A percentile compares a stretch with the other conserved stretches of the same genome.
Evolutionary conservation across 805 yeast species (phyloP).

Genomic region (Metschnikowia proteae): DNA sequence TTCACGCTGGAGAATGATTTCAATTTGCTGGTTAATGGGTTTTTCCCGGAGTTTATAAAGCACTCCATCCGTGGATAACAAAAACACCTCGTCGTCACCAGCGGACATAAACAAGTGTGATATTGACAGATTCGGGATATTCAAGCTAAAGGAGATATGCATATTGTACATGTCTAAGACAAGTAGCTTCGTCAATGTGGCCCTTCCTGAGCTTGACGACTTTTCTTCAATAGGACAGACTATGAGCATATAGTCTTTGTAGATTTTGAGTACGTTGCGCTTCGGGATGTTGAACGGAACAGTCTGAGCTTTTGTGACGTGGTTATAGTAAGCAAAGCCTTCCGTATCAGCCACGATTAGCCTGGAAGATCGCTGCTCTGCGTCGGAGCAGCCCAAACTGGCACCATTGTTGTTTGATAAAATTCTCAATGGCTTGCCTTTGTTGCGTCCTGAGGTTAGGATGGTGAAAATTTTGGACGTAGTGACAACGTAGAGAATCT

Average conservation of each 20-base stretch:
- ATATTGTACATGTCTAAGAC: constrained; percentile 69
- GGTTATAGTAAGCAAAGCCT: constrained; percentile 60
- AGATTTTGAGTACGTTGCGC: constrained; percentile 45
- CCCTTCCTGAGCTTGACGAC: constrained; percentile 10
- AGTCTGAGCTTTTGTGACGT: constrained; percentile 49
- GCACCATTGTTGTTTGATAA: constrained; percentile 48
- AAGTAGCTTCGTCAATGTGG: constrained; percentile 50
- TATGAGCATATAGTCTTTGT: constrained; percentile 53
- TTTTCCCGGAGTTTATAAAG: constrained; percentile 67
- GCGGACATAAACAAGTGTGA: constrained; percentile 49
- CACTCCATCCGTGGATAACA: constrained; percentile 73
- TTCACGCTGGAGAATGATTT: constrained; percentile 63
- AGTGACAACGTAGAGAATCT: constrained; percentile 64
- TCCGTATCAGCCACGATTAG: constrained; percentile 64
- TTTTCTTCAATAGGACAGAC: constrained; percentile 44
- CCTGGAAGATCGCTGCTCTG: constrained; percentile 41
- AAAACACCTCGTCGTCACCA: constrained; percentile 50
- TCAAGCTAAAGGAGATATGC: constrained; percentile 63
- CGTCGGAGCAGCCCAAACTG: constrained; percentile 46
- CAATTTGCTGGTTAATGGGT: constrained; percentile 61
- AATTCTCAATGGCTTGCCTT: constrained; percentile 52
- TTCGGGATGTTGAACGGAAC: constrained; percentile 57
- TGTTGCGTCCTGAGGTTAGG: constrained; percentile 73
- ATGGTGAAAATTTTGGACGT: constrained; percentile 68
- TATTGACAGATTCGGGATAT: constrained; percentile 60